phyloP scores from a whole-genome alignment of 2,329 filamentous ascomycete genomes.

The Fusarium foetens region DNA sequence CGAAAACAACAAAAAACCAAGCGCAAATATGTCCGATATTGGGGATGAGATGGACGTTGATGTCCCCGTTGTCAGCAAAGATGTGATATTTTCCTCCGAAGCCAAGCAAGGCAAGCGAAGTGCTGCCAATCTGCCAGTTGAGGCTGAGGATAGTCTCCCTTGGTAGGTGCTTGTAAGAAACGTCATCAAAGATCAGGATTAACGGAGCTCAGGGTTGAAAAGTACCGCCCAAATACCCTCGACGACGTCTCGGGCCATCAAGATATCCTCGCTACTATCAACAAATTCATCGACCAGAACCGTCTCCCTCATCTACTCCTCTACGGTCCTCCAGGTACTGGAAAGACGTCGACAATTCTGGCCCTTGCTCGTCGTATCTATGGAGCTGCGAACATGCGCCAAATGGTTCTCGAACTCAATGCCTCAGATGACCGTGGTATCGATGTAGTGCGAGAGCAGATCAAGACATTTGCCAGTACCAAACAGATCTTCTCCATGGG shows the following conservation, averaged over 20 bases:
- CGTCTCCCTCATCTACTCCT: constrained; percentile 94
- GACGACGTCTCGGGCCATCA: constrained; percentile 96
- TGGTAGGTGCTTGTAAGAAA: constrained; percentile 67
- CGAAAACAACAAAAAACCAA: not conserved
- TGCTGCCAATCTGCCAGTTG: constrained; percentile 90
- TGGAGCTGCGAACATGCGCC: constrained; percentile 88
- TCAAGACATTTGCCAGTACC: constrained; percentile 98
- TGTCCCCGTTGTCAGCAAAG: constrained; percentile 57
- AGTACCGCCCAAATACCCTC: constrained; percentile 90
- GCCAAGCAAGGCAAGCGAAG: constrained; percentile 89
- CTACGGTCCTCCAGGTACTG: constrained; percentile 95
- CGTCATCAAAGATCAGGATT: not conserved
- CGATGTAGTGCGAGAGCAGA: constrained; percentile 97
- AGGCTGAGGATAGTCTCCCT: constrained; percentile 92
- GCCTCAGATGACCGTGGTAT: constrained; percentile 97
- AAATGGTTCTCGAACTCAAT: constrained; percentile 98
- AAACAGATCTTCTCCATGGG: constrained; percentile 90
- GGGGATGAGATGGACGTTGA: constrained; percentile 72
- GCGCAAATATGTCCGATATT: constrained; percentile 64
- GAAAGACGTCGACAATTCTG: constrained; percentile 96
- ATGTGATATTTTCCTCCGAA: constrained; percentile 76
- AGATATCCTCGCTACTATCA: constrained; percentile 96
- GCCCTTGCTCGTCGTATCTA: constrained; percentile 95
- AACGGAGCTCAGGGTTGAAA: constrained; percentile 78
- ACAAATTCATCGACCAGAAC: constrained; percentile 96